Evolutionary conservation across 495 filamentous ascomycete genomes (phyloP).

Genomic region (Trichoderma reesei): DNA sequence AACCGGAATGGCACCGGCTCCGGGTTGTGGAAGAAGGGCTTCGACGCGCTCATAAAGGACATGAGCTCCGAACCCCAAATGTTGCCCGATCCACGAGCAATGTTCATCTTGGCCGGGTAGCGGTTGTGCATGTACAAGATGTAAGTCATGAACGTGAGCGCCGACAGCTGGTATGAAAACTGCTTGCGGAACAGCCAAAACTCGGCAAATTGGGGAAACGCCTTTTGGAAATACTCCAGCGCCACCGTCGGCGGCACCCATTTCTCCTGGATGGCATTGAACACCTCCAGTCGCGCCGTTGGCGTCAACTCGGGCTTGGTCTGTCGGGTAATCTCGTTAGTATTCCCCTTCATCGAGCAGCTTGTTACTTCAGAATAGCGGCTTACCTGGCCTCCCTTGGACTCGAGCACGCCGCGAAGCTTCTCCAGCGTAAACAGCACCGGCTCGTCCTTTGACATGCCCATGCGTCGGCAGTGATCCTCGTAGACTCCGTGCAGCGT

Average conservation of each 20-base stretch:
- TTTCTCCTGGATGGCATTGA: conserved; percentile 81
- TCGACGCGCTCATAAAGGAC: conserved; percentile 64
- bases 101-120: conserved; percentile 88
- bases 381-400: conserved; percentile 49
- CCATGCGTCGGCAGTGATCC: conserved; percentile 80
- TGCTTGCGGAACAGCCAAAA: conserved; percentile 98
- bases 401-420: conserved; percentile 63
- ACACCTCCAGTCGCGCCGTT: conserved; percentile 68
- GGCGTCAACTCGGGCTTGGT: conserved; percentile 56
- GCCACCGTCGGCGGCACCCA: conserved; percentile 74
- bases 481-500: conserved; percentile 90
- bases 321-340: conserved; percentile 31
- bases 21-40: conserved; percentile 84
- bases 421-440: conserved; percentile 92
- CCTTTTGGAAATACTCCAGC: conserved; percentile 81
- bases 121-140: conserved; percentile 91
- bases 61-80: conserved; percentile 95
- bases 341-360: background rate
- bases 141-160: conserved; percentile 97
- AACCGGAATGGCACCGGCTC: conserved; percentile 95
- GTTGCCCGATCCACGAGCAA: conserved; percentile 80
- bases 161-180: conserved; percentile 93
- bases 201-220: conserved; percentile 80
- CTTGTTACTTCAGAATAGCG: background rate
- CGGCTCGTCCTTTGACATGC: conserved; percentile 87